Base-by-base conservation (phyloP, 75 land plant genomes). In the Cunninghamia lanceolata region DNA sequence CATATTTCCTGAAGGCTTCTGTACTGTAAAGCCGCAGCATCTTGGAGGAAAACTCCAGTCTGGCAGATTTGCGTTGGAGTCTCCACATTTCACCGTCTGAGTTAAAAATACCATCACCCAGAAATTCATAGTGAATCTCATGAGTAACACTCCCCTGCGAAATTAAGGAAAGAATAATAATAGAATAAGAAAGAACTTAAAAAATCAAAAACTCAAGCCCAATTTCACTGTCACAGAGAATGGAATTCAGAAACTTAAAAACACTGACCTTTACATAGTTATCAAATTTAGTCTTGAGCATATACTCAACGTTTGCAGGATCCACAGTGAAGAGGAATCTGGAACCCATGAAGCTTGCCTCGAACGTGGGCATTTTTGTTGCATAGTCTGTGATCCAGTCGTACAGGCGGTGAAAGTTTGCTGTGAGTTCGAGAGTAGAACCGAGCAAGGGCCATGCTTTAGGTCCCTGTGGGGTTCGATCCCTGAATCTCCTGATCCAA, bases 41-140 rank as follows among this genome's bases (percentile, higher is more conserved):
- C 70, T 82, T 82, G 11, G 91, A 80, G 14, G 91, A 83, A 78
- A 90, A 90, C 52, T 90, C 91, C 11, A 86, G 28, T 30, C 87
- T 90, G 3, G 91, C 10, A 46, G 7, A 46, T 46, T 10, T 46
- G 50, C 13, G 8, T 46, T 46, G 10, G 50, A 46, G 11, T 46
- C 10, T 46, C 13, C 50, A 46, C 1, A 10, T 9, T 9, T 46
- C 50, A 10, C 8, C 1, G 13, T 10, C 8, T 1, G 13, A 46
- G 50, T 46, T 46, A 46, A 46, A 46, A 46, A 46, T 46, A 9
- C 50, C 50, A 46, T 46, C 50, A 46, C 11, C 13, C 50, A 46
- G 1, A 46, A 46, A 13, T 0, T 46, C 11, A 46, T 10, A 46
- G 1, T 46, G 13, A 13, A 46, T 13, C 9, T 46, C 50, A 46